Evolutionary conservation across 148 eudicot genomes (phyloP).

Genomic region (Chenopodium quinoa): DNA sequence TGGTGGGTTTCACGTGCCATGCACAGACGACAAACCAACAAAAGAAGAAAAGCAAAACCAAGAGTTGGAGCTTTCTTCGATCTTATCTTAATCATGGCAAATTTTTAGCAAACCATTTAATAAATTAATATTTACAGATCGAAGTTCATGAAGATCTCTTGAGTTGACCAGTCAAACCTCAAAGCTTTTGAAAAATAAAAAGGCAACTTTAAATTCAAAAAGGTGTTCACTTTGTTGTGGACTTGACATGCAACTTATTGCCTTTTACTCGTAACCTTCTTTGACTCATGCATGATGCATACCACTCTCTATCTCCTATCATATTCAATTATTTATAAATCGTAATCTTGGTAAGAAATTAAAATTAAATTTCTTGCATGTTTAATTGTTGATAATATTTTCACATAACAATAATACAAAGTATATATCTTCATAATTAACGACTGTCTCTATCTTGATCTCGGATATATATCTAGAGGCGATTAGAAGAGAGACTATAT

Average conservation of each 20-base stretch:
- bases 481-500: no score
- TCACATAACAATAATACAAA: not conserved
- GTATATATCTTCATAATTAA: no score
- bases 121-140: not conserved
- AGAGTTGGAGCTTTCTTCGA: conserved; percentile 16
- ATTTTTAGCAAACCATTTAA: not conserved
- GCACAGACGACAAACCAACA: conserved; percentile 13
- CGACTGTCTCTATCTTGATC: no score
- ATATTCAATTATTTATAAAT: not conserved
- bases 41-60: conserved; percentile 16
- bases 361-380: no score
- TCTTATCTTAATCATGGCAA: conserved; percentile 21
- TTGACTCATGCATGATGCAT: conserved; percentile 11
- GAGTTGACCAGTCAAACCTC: conserved; percentile 38
- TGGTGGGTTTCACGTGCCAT: conserved; percentile 30
- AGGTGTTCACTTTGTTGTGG: conserved; percentile 19
- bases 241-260: conserved; percentile 18
- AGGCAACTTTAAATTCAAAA: conserved; percentile 7
- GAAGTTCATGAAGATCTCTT: not conserved
- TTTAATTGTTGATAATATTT: not conserved
- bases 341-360: not conserved
- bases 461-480: no score
- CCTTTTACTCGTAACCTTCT: conserved; percentile 13
- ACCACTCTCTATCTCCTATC: not conserved
- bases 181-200: not conserved